A percentile compares a stretch with the other conserved stretches of the same genome.
Conservation (phyloP, 164 flowering plant genomes). For the Tetrastigma voinierianum region DNA sequence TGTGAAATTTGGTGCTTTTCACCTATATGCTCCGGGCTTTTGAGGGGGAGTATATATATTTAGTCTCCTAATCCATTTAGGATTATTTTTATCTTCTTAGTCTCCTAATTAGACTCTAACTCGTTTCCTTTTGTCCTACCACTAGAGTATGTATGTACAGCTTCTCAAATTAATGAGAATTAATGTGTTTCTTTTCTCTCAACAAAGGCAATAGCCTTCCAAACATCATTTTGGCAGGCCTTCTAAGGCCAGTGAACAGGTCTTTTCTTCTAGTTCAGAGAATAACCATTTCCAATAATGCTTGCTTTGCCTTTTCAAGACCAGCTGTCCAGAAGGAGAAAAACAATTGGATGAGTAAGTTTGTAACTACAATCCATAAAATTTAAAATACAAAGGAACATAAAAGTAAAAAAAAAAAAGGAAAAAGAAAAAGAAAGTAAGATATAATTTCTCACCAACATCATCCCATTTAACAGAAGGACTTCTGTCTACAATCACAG, state of each 20-base stretch:
- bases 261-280: slow-evolving; percentile 93
- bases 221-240: slow-evolving; percentile 72
- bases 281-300: slow-evolving; percentile 95
- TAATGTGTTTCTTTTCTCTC: no score
- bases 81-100: no score
- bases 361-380: neutral
- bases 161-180: no score
- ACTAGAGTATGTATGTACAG: no score
- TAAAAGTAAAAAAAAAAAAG: neutral
- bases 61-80: no score
- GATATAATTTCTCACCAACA: slow-evolving; percentile 54
- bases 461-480: slow-evolving; percentile 99
- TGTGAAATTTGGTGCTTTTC: no score
- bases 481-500: slow-evolving; percentile 84
- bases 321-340: slow-evolving; percentile 57
- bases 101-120: no score
- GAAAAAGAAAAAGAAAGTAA: neutral
- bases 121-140: no score
- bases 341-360: slow-evolving; percentile 1
- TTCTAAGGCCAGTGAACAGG: slow-evolving; percentile 91
- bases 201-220: neutral
- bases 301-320: slow-evolving; percentile 92
- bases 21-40: no score
- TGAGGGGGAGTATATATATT: no score
- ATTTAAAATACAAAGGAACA: neutral